Base-by-base conservation (phyloP, 78 protist genomes). In the Isochrysis galbana region DNA sequence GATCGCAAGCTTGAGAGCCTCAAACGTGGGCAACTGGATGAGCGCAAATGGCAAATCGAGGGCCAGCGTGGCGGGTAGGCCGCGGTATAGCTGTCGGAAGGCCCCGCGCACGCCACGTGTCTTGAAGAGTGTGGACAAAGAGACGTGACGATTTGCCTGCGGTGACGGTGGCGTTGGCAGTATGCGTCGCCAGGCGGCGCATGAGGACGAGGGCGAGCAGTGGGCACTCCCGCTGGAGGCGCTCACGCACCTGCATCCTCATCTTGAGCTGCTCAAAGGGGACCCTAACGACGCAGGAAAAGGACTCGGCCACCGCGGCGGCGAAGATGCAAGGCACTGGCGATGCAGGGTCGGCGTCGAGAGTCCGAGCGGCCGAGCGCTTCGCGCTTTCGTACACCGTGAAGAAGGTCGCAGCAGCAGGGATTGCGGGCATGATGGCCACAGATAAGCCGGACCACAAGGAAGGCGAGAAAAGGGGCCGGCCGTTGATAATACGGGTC, bases 1-100 rank as follows among this genome's bases (percentile, higher is more conserved):
- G 55, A 38, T 25, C 25, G 47, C 25, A 23, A 41, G 22, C 61
- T 91, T 89, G 36, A 93, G 67, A 1, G 44, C 26, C 91, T 96
- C 97, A 87, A 91, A 96, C 39, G 94, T 82, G 22, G 95, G 96
- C 36, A 94, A 90, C 47, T 96, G 96, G 48, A 93, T 70, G 29
- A 89, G n/a, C 3, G 95, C 54, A 42, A 96, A 96, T 5, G 97
- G 97, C 3, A 96, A 51, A 47, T 94, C 95, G n/a, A 94, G 94
- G 74, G 36, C 32, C 41, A 94, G 44, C 70, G 90, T 78, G 34
- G 89, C 21, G 7, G n/a, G 17, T 38, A 48, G 82, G 38, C 93
- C 93, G 0, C 21, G n/a, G 54, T 77, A 91, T 5, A 74, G 55
- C 25, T 48, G n/a, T 0, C 29, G 26, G 44, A 83, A 5, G 38